Evolutionary conservation across 2,329 filamentous ascomycete species (phyloP).

Genomic region (Fusarium odoratissimum): DNA sequence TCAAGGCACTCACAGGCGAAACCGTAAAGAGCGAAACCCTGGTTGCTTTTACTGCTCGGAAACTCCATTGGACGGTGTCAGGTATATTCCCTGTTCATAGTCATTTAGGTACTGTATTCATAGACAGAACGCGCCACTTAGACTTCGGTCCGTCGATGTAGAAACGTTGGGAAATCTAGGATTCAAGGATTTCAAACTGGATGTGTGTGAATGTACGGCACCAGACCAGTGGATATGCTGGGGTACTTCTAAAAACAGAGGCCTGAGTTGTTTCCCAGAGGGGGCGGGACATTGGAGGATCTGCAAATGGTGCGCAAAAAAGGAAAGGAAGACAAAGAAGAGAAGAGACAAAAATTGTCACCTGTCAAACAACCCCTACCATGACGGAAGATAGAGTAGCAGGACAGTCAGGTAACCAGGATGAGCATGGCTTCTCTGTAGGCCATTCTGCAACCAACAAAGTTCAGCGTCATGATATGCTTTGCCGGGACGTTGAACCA

Average conservation of each 20-base stretch:
- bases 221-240: slow-evolving; percentile 18
- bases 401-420: background rate
- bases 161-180: background rate
- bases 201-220: slow-evolving; percentile 8
- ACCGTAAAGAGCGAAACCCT: background rate
- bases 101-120: background rate
- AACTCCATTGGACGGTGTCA: slow-evolving; percentile 9
- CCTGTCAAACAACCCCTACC: slow-evolving; percentile 22
- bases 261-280: background rate
- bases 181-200: slow-evolving; percentile 7
- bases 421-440: slow-evolving; percentile 3
- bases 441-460: slow-evolving; percentile 13
- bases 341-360: slow-evolving; percentile 16
- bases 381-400: background rate
- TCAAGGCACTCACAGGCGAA: background rate
- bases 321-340: background rate
- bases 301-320: slow-evolving; percentile 35
- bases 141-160: slow-evolving; percentile 13
- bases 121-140: background rate
- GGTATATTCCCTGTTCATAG: slow-evolving; percentile 14
- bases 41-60: slow-evolving; percentile 7
- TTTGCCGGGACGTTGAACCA: slow-evolving; percentile 28
- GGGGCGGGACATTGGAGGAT: slow-evolving; percentile 41
- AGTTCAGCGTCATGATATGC: slow-evolving; percentile 23
- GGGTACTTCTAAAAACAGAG: slow-evolving; percentile 42